These are phyloP conservation scores for Phaeosphaeria sp. DNA, from an alignment of 2,329 filamentous ascomycete species.

Conservation along the genomic window DNA sequence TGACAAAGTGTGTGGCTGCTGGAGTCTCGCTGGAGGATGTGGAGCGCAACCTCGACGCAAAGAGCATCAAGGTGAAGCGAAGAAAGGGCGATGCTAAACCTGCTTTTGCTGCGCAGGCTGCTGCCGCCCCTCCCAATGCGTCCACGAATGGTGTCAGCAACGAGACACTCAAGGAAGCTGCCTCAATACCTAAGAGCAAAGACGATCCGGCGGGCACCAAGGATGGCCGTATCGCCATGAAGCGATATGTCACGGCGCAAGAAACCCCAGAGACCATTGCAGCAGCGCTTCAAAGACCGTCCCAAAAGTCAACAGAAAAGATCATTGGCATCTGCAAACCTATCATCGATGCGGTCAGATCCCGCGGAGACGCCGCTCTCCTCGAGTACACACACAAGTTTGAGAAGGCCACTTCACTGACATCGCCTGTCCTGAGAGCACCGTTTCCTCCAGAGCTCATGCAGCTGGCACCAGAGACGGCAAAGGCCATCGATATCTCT, in stretches of 20 bases:
- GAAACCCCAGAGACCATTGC: slow-evolving; percentile 70
- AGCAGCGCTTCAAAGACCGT: slow-evolving; percentile 82
- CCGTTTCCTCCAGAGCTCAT: slow-evolving; percentile 88
- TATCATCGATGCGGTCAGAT: slow-evolving; percentile 87
- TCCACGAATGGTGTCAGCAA: slow-evolving; percentile 37
- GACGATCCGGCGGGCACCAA: slow-evolving; percentile 59
- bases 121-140: slow-evolving; percentile 20
- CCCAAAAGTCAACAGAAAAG: slow-evolving; percentile 91
- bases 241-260: slow-evolving; percentile 73
- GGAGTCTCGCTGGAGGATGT: slow-evolving; percentile 89
- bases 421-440: slow-evolving; percentile 85
- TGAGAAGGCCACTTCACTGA: slow-evolving; percentile 91
- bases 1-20: slow-evolving; percentile 85
- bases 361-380: slow-evolving; percentile 84
- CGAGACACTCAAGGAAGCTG: slow-evolving; percentile 58
- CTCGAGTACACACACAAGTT: slow-evolving; percentile 97
- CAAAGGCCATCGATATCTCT: slow-evolving; percentile 89
- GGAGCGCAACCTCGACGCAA: slow-evolving; percentile 89
- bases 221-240: slow-evolving; percentile 78
- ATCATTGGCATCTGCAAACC: slow-evolving; percentile 91
- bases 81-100: slow-evolving; percentile 93
- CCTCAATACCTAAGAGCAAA: slow-evolving; percentile 60
- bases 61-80: slow-evolving; percentile 94
- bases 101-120: slow-evolving; percentile 83
- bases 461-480: slow-evolving; percentile 82